These are phyloP conservation scores for Mucor mucedo DNA, from an alignment of 371 early-diverging fungal species.

Conservation along the genomic window DNA sequence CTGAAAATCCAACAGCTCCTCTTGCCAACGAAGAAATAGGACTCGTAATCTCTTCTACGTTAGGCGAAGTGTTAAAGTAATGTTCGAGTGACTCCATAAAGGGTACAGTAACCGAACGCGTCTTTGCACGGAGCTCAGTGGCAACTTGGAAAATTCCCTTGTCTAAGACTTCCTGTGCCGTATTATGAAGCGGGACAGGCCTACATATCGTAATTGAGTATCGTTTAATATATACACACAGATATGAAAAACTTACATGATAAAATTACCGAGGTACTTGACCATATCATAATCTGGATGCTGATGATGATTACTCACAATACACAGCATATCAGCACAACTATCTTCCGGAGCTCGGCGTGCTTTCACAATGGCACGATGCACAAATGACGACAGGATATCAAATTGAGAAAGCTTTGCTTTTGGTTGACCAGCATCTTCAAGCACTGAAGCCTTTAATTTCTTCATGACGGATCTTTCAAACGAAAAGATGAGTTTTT, in stretches of 20 bases:
- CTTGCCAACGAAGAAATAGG: constrained; percentile 10
- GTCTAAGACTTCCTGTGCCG: constrained; percentile 6
- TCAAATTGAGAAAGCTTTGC: constrained; percentile 12
- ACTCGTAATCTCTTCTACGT: constrained; percentile 8
- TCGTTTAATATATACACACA: not conserved
- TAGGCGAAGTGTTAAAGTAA: constrained; percentile 12
- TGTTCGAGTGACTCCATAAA: constrained; percentile 28
- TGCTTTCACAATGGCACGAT: constrained; percentile 16
- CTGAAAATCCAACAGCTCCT: constrained; percentile 21
- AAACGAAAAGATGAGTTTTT: constrained; percentile 14
- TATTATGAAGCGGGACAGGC: constrained; percentile 10
- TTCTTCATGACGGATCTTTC: not conserved
- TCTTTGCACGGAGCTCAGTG: constrained; percentile 1
- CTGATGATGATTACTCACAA: constrained; percentile 11
- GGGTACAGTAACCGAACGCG: constrained; percentile 7
- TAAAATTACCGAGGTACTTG: constrained; percentile 24
- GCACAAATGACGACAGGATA: constrained; percentile 13
- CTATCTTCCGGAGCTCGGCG: constrained; percentile 1
- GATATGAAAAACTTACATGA: constrained; percentile 12
- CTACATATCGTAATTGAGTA: not conserved
- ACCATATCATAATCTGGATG: constrained; percentile 24
- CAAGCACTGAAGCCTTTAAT: constrained; percentile 2
- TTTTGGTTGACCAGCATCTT: constrained; percentile 1
- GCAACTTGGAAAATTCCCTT: constrained; percentile 12
- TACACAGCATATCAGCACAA: constrained; percentile 17